These are phyloP conservation scores for Martensiomyces pterosporus DNA, from an alignment of 192 early-diverging fungal genomes.

Conservation along the genomic window DNA sequence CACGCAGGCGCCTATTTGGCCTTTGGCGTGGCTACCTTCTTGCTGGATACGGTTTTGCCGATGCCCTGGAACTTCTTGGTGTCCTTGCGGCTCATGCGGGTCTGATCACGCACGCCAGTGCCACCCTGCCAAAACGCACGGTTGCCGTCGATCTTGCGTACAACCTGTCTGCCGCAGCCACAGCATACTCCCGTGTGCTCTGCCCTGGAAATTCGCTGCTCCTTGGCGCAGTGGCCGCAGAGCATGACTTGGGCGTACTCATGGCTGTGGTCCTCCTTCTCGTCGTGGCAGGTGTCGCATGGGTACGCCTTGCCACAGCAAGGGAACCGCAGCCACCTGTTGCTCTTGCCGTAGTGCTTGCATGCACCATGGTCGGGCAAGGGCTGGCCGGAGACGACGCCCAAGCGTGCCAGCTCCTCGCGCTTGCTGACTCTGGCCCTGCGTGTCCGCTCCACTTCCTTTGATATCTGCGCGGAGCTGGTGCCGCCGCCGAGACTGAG, in stretches of 20 bases:
- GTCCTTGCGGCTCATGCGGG: constrained; percentile 75
- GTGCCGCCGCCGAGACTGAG: constrained; percentile 24
- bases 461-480: constrained; percentile 39
- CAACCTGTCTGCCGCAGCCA: constrained; percentile 63
- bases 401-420: constrained; percentile 53
- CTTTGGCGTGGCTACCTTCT: constrained; percentile 37
- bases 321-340: constrained; percentile 89
- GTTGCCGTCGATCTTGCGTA: constrained; percentile 49
- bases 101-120: constrained; percentile 69
- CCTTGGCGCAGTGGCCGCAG: constrained; percentile 80
- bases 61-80: constrained; percentile 57
- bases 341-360: constrained; percentile 80
- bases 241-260: constrained; percentile 75
- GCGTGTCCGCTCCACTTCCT: constrained; percentile 47
- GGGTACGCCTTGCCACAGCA: constrained; percentile 83
- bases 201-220: constrained; percentile 58
- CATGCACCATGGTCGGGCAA: constrained; percentile 78
- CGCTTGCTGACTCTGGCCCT: constrained; percentile 41
- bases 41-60: constrained; percentile 53
- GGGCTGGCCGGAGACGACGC: constrained; percentile 70
- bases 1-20: background rate
- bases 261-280: constrained; percentile 63
- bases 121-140: constrained; percentile 90
- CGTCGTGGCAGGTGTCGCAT: constrained; percentile 84
- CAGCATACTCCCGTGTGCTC: constrained; percentile 42